Evolutionary conservation across 2,329 filamentous ascomycete genomes (phyloP).

Genomic region (Claviceps pazoutovae): DNA sequence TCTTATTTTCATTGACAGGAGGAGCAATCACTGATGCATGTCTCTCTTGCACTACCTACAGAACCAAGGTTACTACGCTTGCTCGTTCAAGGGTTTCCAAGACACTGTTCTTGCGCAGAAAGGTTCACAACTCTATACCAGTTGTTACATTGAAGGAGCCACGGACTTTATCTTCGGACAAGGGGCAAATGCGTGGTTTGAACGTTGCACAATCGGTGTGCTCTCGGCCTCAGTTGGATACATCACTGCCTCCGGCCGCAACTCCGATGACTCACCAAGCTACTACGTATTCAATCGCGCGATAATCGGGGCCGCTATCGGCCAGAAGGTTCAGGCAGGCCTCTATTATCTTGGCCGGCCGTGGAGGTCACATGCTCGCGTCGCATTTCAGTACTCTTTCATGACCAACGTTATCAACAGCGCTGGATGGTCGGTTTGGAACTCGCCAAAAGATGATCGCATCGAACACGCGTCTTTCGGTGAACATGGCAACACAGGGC

Average conservation of each 20-base stretch:
- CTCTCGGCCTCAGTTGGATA: background rate
- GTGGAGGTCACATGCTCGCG: background rate
- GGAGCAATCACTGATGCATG: too few relatives aligned
- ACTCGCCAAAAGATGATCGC: background rate
- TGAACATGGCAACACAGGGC: background rate
- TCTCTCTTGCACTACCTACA: background rate
- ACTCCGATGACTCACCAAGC: background rate
- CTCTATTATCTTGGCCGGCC: background rate
- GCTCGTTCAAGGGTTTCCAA: constrained; percentile 31
- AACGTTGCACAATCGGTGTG: constrained; percentile 15
- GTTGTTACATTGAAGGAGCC: constrained; percentile 29
- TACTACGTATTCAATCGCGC: background rate
- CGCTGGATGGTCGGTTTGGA: background rate
- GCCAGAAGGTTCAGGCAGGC: background rate
- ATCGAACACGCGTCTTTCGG: background rate
- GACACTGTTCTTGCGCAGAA: constrained; percentile 32
- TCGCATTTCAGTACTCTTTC: background rate
- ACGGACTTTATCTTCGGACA: constrained; percentile 29
- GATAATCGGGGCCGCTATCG: background rate
- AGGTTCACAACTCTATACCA: constrained; percentile 32
- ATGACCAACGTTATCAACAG: background rate
- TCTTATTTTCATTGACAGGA: background rate
- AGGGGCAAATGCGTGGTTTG: constrained; percentile 26
- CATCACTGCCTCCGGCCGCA: background rate
- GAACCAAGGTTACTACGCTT: constrained; percentile 30